A percentile compares a stretch with the other conserved stretches of the same genome.
These are phyloP conservation scores for Epichloe uncinata DNA, from an alignment of 2,329 filamentous ascomycete species.

Conservation along the genomic window DNA sequence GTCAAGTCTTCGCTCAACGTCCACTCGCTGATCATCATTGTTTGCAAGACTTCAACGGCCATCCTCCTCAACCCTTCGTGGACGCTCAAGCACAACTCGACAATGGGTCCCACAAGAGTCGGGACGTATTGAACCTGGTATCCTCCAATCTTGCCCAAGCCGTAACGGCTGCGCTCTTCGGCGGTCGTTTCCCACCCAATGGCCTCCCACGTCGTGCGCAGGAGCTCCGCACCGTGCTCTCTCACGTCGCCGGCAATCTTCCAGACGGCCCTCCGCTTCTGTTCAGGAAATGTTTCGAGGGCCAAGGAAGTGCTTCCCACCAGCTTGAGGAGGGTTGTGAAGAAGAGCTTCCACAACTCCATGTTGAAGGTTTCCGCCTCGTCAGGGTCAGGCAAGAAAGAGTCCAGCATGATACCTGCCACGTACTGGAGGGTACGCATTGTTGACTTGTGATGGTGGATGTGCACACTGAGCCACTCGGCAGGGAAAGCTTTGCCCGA, in stretches of 20 bases:
- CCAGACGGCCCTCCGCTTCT: conserved; percentile 93
- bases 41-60: conserved; percentile 85
- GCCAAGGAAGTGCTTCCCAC: conserved; percentile 82
- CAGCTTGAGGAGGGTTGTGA: conserved; percentile 75
- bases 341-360: conserved; percentile 87
- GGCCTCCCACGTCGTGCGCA: conserved; percentile 80
- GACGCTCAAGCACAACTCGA: conserved; percentile 88
- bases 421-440: conserved; percentile 78
- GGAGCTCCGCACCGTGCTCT: conserved; percentile 75
- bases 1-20: conserved; percentile 84
- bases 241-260: conserved; percentile 96
- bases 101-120: conserved; percentile 76
- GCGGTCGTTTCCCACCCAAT: conserved; percentile 87
- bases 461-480: conserved; percentile 84
- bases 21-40: conserved; percentile 99
- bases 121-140: conserved; percentile 99
- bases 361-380: conserved; percentile 88
- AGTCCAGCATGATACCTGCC: conserved; percentile 64
- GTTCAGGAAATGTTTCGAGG: conserved; percentile 90
- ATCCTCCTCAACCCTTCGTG: conserved; percentile 83
- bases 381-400: conserved; percentile 76
- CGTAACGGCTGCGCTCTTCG: conserved; percentile 68
- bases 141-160: conserved; percentile 73
- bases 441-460: conserved; percentile 83
- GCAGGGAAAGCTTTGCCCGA: conserved; percentile 80